Base-by-base conservation (phyloP, 208 protist species). In the Trypanosoma cruzi region DNA sequence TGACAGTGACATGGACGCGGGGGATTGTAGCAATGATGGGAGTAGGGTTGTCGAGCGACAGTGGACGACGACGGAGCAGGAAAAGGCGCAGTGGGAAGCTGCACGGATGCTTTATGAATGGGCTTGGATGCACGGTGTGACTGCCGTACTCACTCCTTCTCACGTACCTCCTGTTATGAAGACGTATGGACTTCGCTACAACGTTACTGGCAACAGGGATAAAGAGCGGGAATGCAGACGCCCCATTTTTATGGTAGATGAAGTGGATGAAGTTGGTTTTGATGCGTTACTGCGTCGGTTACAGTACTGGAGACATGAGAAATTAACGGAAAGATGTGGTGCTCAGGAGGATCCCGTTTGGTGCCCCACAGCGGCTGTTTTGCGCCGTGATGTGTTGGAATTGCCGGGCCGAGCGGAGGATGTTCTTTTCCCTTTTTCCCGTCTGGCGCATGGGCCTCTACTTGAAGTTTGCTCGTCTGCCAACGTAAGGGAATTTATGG, bases 141-240 rank as follows among this genome's bases (percentile, higher is more conserved):
- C 62, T 18, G 73, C 82, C 0, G 71, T 93, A 28, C 11, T 88
- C 26, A 89, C 87, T 2, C 79, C 87, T 16, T 85, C 88, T 64
- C 68, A 76, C 52, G 71, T 70, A 24, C 87, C 87, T 5, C 53
- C 68, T 4, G 60, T 85, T 4, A 65, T 89, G 20, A 79, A 81
- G 56, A 40, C 44, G 1, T 87, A 86, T 57, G 79, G 82, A n/a
- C n/a, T 6, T n/a, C 49, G 71, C 1, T 68, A 75, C 34, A 62
- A 29, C 29, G n/a, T 0, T 18, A 50, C 46, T 14, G 34, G 26
- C 22, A 61, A 22, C 22, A 36, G 31, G 28, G 31, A 14, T 64
- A 1, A 44, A 7, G 29, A 32, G 36, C 37, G 0, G n/a, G 29
- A 44, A 7, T 26, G 36, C 20, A 42, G 34, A 0, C 29, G 14